Percentiles rank a stretch among this genome's conserved stretches.
phyloP scores from a whole-genome alignment of 345 rosid species.

The Stellera chamaejasme region DNA sequence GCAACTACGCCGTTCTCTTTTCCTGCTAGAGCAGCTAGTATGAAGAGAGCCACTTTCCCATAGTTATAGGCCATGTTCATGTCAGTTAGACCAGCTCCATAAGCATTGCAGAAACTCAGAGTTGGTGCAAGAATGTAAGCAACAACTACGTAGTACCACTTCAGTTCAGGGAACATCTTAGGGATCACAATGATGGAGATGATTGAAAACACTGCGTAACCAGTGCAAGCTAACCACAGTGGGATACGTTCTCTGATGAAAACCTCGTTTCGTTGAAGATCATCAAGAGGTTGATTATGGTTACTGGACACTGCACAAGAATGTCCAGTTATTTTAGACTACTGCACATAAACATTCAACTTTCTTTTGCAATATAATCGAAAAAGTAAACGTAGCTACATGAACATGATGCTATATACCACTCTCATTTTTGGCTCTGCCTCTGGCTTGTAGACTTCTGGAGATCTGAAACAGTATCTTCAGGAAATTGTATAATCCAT shows the following conservation, averaged over 20 bases:
- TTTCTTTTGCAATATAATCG: not conserved
- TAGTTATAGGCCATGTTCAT: constrained; percentile 97
- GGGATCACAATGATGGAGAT: constrained; percentile 68
- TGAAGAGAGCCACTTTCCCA: constrained; percentile 84
- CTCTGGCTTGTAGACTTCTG: constrained; percentile 29
- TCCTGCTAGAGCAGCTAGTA: constrained; percentile 69
- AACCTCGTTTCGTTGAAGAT: constrained; percentile 47
- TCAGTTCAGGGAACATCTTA: constrained; percentile 77
- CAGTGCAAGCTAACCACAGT: constrained; percentile 64
- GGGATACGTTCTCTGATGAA: constrained; percentile 75
- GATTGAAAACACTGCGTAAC: constrained; percentile 55
- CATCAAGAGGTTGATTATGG: constrained; percentile 17
- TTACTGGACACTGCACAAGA: constrained; percentile 22
- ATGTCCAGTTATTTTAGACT: not conserved
- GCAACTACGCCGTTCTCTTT: constrained; percentile 70
- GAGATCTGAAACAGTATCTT: constrained; percentile 61
- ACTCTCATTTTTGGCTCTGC: constrained; percentile 23
- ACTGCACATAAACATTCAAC: too few relatives aligned
- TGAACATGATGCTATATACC: constrained; percentile 14
- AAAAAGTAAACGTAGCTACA: not conserved
- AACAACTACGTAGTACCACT: constrained; percentile 80
- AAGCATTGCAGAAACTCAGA: constrained; percentile 94
- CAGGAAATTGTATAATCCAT: constrained; percentile 86
- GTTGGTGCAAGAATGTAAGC: constrained; percentile 87
- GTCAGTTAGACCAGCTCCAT: constrained; percentile 92